These are phyloP conservation scores for Gyrodon lividus DNA, from an alignment of 768 basidiomycete genomes.

Conservation along the genomic window DNA sequence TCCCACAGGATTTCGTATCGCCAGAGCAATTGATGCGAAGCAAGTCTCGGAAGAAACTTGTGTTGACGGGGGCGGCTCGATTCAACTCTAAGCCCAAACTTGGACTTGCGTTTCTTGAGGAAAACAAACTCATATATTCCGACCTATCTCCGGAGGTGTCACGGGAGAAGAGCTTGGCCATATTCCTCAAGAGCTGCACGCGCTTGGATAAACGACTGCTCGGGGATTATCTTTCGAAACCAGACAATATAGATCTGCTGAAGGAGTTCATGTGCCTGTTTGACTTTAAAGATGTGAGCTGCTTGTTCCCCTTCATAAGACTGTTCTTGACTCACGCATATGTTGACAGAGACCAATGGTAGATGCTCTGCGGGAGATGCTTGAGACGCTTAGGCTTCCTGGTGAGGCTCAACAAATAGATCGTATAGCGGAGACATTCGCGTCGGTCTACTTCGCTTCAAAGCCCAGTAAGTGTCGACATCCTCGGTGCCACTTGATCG, in stretches of 20 bases:
- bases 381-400: constrained; percentile 92
- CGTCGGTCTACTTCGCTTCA: constrained; percentile 84
- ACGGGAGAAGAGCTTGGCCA: constrained; percentile 69
- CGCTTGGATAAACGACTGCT: constrained; percentile 89
- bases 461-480: constrained; percentile 55
- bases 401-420: constrained; percentile 94
- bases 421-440: constrained; percentile 93
- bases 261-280: constrained; percentile 87
- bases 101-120: constrained; percentile 88
- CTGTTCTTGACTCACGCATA: constrained; percentile 2
- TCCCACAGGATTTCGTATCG: constrained; percentile 49
- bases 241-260: constrained; percentile 81
- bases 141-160: constrained; percentile 58
- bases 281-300: constrained; percentile 81
- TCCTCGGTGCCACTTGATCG: not conserved
- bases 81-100: constrained; percentile 94
- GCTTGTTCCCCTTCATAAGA: not conserved
- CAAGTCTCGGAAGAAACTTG: constrained; percentile 85
- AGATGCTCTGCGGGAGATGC: constrained; percentile 92
- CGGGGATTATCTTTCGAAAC: constrained; percentile 89
- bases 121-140: constrained; percentile 82
- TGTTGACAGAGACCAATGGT: constrained; percentile 80
- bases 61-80: constrained; percentile 76
- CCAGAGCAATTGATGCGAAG: constrained; percentile 58
- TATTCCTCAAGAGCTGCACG: constrained; percentile 80